Conservation (phyloP, 2,329 filamentous ascomycete genomes). For the Diaporthe aspalathi region DNA sequence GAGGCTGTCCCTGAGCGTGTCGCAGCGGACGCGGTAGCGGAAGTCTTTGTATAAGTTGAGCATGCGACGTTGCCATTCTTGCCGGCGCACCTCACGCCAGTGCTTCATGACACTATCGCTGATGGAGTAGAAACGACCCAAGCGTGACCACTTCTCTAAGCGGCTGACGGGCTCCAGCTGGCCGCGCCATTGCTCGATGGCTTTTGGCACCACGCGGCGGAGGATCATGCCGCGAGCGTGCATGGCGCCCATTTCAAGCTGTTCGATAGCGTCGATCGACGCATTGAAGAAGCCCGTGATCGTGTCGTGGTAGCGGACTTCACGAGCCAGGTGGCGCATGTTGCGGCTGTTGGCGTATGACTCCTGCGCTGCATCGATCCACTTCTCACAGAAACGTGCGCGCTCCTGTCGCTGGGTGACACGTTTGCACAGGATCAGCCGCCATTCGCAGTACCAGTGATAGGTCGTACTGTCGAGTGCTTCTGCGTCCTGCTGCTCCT, state of each 20-base stretch:
- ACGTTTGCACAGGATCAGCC: conserved; percentile 35
- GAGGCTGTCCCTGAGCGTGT: conserved; percentile 42
- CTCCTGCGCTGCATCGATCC: conserved; percentile 23
- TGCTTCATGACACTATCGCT: conserved; percentile 35
- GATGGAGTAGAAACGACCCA: conserved; percentile 29
- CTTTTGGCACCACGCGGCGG: conserved; percentile 28
- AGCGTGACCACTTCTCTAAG: conserved; percentile 32
- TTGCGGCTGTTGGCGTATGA: conserved; percentile 30
- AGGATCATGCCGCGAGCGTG: conserved; percentile 36
- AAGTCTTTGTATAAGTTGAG: conserved; percentile 43
- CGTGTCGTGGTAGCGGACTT: conserved; percentile 38
- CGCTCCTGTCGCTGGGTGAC: conserved; percentile 35
- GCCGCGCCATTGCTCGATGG: conserved; percentile 31
- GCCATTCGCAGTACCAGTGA: conserved; percentile 40
- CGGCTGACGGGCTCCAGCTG: conserved; percentile 29
- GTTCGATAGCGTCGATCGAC: conserved; percentile 36
- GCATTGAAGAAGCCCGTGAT: conserved; percentile 39
- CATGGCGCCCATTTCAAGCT: conserved; percentile 33
- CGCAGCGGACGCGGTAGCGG: conserved; percentile 43
- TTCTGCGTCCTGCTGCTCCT: conserved; percentile 31
- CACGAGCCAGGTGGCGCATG: conserved; percentile 36
- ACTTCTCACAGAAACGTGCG: conserved; percentile 36
- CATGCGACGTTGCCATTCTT: conserved; percentile 43
- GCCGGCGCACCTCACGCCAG: conserved; percentile 35
- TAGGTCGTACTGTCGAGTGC: conserved; percentile 35